Percentiles rank a stretch among this genome's conserved stretches.
Conservation (phyloP, 2,329 filamentous ascomycete species). For the Aspergillus glaucus region DNA sequence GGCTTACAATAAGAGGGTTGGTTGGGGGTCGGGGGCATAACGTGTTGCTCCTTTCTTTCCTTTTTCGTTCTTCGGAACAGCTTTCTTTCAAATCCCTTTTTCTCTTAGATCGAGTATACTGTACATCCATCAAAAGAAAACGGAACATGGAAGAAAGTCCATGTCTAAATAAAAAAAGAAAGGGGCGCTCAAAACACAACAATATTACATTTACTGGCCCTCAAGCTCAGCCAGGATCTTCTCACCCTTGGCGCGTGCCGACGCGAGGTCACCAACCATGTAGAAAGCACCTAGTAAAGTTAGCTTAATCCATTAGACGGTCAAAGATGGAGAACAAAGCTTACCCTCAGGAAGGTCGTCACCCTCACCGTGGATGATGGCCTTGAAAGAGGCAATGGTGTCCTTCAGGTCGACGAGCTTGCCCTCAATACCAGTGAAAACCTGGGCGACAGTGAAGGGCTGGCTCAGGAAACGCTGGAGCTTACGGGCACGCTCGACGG, state of each 20-base stretch:
- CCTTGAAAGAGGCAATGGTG: constrained; percentile 96
- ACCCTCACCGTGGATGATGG: constrained; percentile 89
- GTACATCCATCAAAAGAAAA: constrained; percentile 36
- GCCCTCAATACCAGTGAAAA: constrained; percentile 78
- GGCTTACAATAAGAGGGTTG: constrained; percentile 17
- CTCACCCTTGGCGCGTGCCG: constrained; percentile 93
- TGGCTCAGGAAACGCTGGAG: constrained; percentile 99
- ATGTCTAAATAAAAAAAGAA: constrained; percentile 21
- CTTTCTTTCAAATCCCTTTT: constrained; percentile 22
- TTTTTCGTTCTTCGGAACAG: constrained; percentile 4
- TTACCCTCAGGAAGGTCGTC: constrained; percentile 90
- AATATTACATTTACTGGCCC: constrained; percentile 44
- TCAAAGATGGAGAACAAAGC: constrained; percentile 14
- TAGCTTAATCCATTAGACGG: constrained; percentile 1
- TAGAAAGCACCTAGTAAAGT: constrained; percentile 62
- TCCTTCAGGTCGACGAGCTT: constrained; percentile 97
- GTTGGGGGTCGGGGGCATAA: constrained; percentile 4
- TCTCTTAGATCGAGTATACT: constrained; percentile 33
- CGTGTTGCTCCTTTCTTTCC: constrained; percentile 9
- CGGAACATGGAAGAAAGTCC: constrained; percentile 29
- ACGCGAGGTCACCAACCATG: constrained; percentile 96
- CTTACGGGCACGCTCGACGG: constrained; percentile 99
- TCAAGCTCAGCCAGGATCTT: constrained; percentile 98
- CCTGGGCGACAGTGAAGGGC: constrained; percentile 86
- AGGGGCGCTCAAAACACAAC: constrained; percentile 30